phyloP scores from a whole-genome alignment of 768 basidiomycete species.

The Mycena metata region DNA sequence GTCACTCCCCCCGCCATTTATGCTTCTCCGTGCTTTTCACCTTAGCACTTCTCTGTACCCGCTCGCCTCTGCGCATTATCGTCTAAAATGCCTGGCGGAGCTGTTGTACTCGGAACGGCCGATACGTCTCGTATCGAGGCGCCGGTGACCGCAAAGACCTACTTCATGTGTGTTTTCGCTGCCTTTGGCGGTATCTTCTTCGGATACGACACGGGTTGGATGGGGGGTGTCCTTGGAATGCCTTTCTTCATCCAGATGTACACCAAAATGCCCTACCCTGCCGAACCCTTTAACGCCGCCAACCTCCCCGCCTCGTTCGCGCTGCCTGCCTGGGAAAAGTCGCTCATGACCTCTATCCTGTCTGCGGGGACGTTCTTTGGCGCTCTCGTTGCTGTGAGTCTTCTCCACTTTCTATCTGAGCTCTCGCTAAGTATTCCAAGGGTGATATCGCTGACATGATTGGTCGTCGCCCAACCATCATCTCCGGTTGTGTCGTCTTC shows the following conservation, averaged over 20 bases:
- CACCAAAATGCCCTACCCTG: slow-evolving; percentile 14
- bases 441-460: slow-evolving; percentile 55
- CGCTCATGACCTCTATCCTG: slow-evolving; percentile 72
- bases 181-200: slow-evolving; percentile 66
- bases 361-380: slow-evolving; percentile 92
- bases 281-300: background rate
- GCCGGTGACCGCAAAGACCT: slow-evolving; percentile 34
- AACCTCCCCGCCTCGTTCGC: slow-evolving; percentile 42
- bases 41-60: too few species aligned
- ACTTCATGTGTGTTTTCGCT: slow-evolving; percentile 50
- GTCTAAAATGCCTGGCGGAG: too few species aligned
- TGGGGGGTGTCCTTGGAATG: slow-evolving; percentile 83
- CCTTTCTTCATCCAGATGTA: slow-evolving; percentile 61
- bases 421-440: background rate
- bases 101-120: slow-evolving; percentile 33
- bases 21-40: too few species aligned
- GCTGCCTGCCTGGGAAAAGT: slow-evolving; percentile 63
- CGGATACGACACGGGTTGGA: slow-evolving; percentile 88
- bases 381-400: slow-evolving; percentile 63
- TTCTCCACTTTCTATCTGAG: slow-evolving; percentile 39
- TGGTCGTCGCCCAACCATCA: slow-evolving; percentile 74
- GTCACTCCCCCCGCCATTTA: too few species aligned
- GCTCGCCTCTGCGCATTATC: too few species aligned
- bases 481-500: slow-evolving; percentile 74
- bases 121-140: slow-evolving; percentile 35